Base-by-base conservation (phyloP, 495 filamentous ascomycete genomes). In the Aspergillus taichungensis region DNA sequence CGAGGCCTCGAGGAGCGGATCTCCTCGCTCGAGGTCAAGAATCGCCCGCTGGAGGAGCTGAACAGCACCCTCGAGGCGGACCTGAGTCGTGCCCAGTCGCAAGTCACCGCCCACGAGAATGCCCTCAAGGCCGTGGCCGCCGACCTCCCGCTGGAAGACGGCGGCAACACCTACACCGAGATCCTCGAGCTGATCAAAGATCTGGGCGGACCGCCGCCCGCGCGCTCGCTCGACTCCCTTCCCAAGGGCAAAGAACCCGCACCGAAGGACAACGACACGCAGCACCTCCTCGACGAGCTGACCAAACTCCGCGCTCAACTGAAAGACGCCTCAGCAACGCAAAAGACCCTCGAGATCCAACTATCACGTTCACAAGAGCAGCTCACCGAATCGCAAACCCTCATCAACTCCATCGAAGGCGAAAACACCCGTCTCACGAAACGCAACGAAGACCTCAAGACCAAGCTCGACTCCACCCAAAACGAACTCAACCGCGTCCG, bases 161-260 rank as follows among this genome's bases (percentile, higher is more conserved):
- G 56, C 14, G 62, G 61, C 6, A 68, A 59, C 40, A 67, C 65
- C 6, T 73, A 67, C 43, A 64, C 55, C 30, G 68, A 71, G 24
- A 69, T 73, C 12, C 54, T 73, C 1, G 64, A 70, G 13, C 36
- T 67, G 40, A 68, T 73, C 47, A 65, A 67, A 38, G 59, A 69
- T 34, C 49, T 67, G 8, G 61, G 62, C n/a, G 54, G 53, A 10
- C 45, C 54, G 4, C 44, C 50, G 18, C 45, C 49, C 28, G 49
- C 41, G 46, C 38, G 41, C 12, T 50, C 44, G n/a, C 40, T 30
- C 13, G 38, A 39, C 18, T 54, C 43, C 9, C 42, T 56, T 1
- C 12, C 47, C 29, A 60, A 59, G 12, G 51, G 53, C 0, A 63
- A 54, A 37, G 56, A 53, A 27, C 27, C 42, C 35, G 56, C 51